Base-by-base conservation (phyloP, 2,329 filamentous ascomycete genomes). In the Hypoxylon sp. region DNA sequence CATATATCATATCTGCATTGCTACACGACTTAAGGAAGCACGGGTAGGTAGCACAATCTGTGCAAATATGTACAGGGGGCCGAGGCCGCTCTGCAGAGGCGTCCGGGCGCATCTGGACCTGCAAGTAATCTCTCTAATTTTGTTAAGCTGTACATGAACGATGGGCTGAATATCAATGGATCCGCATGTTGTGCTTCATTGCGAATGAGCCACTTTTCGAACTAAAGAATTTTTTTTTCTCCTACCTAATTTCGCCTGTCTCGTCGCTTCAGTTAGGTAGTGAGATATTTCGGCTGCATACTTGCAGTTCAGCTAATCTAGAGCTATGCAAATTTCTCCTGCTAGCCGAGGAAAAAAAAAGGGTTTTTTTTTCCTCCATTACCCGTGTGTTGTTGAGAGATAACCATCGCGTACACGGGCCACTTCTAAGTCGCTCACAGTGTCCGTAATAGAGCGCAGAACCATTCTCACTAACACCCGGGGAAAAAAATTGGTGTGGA, bases 71-170 rank as follows among this genome's bases (percentile, higher is more conserved):
- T 65, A 60, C 55, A 65, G 17, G 63, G 63, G 63, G 66, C 52
- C 69, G 66, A 71, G 69, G 66, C 66, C 69, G 66, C 66, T 71
- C 65, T 63, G 52, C 44, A 42, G 55, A 66, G 42, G 61, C 57
- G 68, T 53, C 66, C 68, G 62, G 68, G 68, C 68, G 65, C 66
- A 69, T 71, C 69, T 71, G 66, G 69, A 71, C 69, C 69, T 71
- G 69, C 69, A 70, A 71, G 69, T 71, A 71, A 71, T 71, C 58
- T 70, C 60, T 65, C 48, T 58, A 33, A 52, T 67, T 62, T 67
- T 62, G 42, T 69, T 57, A 67, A 60, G 60, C 42, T 59, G 66
- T 69, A 69, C 65, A 71, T 66, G 63, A 66, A 62, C 59, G 48
- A 63, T 66, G 69, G 61, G 69, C 69, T 71, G 66, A 71, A 70